These are phyloP conservation scores for Cercospora beticola DNA, from an alignment of 2,329 filamentous ascomycete species.

Conservation along the genomic window DNA sequence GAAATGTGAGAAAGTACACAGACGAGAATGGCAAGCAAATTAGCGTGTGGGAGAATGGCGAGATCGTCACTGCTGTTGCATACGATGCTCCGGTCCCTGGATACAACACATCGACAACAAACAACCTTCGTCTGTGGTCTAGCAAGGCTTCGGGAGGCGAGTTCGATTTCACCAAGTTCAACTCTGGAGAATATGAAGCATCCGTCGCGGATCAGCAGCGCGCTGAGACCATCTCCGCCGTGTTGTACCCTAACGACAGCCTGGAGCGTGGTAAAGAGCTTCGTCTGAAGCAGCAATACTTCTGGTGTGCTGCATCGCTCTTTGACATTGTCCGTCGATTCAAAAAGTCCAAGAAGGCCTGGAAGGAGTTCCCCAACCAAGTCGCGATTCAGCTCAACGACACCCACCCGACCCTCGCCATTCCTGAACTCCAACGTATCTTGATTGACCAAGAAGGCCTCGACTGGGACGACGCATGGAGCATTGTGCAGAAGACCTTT, in stretches of 20 bases:
- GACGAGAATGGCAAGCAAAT: constrained; percentile 71
- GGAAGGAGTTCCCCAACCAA: constrained; percentile 90
- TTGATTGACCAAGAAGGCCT: constrained; percentile 85
- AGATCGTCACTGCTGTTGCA: constrained; percentile 86
- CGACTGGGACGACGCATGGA: constrained; percentile 91
- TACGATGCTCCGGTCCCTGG: constrained; percentile 88
- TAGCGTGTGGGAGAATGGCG: constrained; percentile 84
- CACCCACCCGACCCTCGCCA: constrained; percentile 92
- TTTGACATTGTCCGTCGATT: constrained; percentile 96
- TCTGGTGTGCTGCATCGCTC: constrained; percentile 96
- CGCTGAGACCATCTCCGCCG: constrained; percentile 97
- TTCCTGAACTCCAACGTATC: constrained; percentile 94
- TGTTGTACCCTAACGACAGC: constrained; percentile 97
- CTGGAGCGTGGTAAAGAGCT: constrained; percentile 95
- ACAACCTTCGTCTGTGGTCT: constrained; percentile 96
- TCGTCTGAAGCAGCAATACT: constrained; percentile 98
- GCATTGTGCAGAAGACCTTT: constrained; percentile 65
- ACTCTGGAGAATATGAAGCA: constrained; percentile 95
- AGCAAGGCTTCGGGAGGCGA: constrained; percentile 96
- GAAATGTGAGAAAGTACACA: constrained; percentile 70
- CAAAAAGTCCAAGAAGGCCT: constrained; percentile 91
- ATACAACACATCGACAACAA: constrained; percentile 84
- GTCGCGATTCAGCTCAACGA: constrained; percentile 98
- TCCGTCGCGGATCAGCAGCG: constrained; percentile 97
- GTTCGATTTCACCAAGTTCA: constrained; percentile 99